Percentiles rank a stretch among this genome's conserved stretches.
phyloP scores from a whole-genome alignment of 108 stramenopile genomes.

The Fragilaria crotonensis region DNA sequence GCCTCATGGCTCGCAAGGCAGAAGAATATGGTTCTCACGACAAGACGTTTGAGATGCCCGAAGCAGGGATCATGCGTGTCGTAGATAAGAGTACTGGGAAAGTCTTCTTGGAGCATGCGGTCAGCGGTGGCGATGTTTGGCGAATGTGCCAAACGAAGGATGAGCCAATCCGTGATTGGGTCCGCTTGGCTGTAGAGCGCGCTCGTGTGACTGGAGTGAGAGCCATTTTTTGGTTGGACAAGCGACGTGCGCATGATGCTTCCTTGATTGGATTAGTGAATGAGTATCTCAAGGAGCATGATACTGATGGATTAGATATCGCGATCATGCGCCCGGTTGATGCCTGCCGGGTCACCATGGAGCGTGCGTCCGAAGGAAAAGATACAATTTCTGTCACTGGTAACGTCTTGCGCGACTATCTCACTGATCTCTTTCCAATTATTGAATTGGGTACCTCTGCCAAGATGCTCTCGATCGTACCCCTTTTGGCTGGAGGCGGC shows the following conservation, averaged over 20 bases:
- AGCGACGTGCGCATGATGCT: slow-evolving; percentile 51
- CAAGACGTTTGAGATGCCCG: slow-evolving; percentile 59
- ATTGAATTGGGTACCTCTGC: slow-evolving; percentile 58
- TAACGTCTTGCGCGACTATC: slow-evolving; percentile 66
- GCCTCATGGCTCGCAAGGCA: slow-evolving; percentile 68
- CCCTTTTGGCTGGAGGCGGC: slow-evolving; percentile 57
- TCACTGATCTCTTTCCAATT: slow-evolving; percentile 64
- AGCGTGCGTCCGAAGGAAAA: slow-evolving; percentile 44
- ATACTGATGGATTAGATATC: slow-evolving; percentile 47
- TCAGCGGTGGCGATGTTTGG: slow-evolving; percentile 59
- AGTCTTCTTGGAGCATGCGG: slow-evolving; percentile 42
- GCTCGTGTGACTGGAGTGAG: slow-evolving; percentile 44
- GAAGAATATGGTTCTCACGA: slow-evolving; percentile 69
- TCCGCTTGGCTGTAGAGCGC: slow-evolving; percentile 45
- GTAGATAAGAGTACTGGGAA: slow-evolving; percentile 41
- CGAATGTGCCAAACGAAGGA: slow-evolving; percentile 70
- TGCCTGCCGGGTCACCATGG: slow-evolving; percentile 45
- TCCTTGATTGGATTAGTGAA: slow-evolving; percentile 52
- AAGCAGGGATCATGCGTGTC: slow-evolving; percentile 34
- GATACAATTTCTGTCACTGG: slow-evolving; percentile 68
- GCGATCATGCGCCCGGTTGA: slow-evolving; percentile 55
- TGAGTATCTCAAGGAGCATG: slow-evolving; percentile 50
- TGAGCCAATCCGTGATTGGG: slow-evolving; percentile 59
- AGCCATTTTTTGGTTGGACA: slow-evolving; percentile 65
- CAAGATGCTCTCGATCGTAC: slow-evolving; percentile 66